A percentile compares a stretch with the other conserved stretches of the same genome.
Conservation (phyloP, 768 basidiomycete species). For the Epithele typhae region DNA sequence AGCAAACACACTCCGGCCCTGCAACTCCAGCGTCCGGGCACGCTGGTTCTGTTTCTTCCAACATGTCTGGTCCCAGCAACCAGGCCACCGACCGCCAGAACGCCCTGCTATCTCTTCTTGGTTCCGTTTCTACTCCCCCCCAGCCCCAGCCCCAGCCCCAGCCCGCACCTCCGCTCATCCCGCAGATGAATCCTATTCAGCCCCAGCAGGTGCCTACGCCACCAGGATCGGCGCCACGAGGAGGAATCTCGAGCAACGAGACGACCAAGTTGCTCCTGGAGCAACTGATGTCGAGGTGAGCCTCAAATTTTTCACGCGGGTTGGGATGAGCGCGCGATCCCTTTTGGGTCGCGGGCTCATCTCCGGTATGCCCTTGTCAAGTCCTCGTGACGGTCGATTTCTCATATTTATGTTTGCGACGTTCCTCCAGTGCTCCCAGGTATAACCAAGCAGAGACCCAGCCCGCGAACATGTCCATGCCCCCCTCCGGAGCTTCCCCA, state of each 20-base stretch:
- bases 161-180: slow-evolving; percentile 48
- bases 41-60: slow-evolving; percentile 37
- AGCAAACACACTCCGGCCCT: slow-evolving; percentile 36
- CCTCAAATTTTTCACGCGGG: slow-evolving; percentile 15
- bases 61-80: slow-evolving; percentile 33
- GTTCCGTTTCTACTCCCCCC: slow-evolving; percentile 42
- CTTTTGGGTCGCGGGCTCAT: no score
- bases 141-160: slow-evolving; percentile 48
- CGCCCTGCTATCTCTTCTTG: slow-evolving; percentile 67
- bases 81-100: slow-evolving; percentile 63
- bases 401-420: no score
- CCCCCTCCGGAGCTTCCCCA: slow-evolving; percentile 19
- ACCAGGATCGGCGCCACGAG: slow-evolving; percentile 49
- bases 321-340: slow-evolving; percentile 5
- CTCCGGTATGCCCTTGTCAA: no score
- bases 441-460: slow-evolving; percentile 9
- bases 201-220: slow-evolving; percentile 65
- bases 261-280: slow-evolving; percentile 71
- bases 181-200: slow-evolving; percentile 29
- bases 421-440: slow-evolving; percentile 10
- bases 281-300: slow-evolving; percentile 79
- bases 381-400: no score
- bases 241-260: slow-evolving; percentile 53
- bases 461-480: slow-evolving; percentile 10
- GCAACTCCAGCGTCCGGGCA: slow-evolving; percentile 38